Percentiles rank a stretch among this genome's conserved stretches.
phyloP scores from a whole-genome alignment of 257 asterid genomes.

The Marsdenia floribunda region DNA sequence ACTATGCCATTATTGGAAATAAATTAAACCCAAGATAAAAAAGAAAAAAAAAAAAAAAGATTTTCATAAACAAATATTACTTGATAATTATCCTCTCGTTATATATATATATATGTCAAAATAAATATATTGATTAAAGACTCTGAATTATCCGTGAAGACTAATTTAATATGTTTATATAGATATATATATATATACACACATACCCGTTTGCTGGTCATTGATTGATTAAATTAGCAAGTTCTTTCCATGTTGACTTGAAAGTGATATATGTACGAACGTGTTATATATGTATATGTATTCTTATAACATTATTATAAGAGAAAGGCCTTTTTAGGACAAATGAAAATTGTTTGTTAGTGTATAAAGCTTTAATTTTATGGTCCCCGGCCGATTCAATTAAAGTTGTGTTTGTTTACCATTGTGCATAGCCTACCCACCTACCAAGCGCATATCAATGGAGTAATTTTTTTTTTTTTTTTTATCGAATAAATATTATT shows the following conservation, averaged over 20 bases:
- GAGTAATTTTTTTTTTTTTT: too few relatives aligned
- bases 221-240: background rate
- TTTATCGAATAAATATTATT: too few relatives aligned
- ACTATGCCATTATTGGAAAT: too few relatives aligned
- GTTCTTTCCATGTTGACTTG: background rate
- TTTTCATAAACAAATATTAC: too few relatives aligned
- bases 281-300: background rate
- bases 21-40: too few relatives aligned
- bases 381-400: conserved; percentile 1
- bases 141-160: background rate
- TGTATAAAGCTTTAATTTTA: background rate
- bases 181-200: too few relatives aligned
- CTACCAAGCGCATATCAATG: too few relatives aligned
- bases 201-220: background rate
- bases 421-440: background rate
- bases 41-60: too few relatives aligned
- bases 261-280: background rate
- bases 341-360: background rate
- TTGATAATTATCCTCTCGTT: too few relatives aligned
- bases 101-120: too few relatives aligned
- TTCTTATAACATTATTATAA: background rate
- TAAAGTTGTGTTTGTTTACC: background rate
- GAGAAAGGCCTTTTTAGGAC: too few relatives aligned
- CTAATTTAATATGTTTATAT: too few relatives aligned
- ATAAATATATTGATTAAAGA: background rate